Evolutionary conservation across 345 rosid species (phyloP).

Genomic region (Reutealis trisperma): DNA sequence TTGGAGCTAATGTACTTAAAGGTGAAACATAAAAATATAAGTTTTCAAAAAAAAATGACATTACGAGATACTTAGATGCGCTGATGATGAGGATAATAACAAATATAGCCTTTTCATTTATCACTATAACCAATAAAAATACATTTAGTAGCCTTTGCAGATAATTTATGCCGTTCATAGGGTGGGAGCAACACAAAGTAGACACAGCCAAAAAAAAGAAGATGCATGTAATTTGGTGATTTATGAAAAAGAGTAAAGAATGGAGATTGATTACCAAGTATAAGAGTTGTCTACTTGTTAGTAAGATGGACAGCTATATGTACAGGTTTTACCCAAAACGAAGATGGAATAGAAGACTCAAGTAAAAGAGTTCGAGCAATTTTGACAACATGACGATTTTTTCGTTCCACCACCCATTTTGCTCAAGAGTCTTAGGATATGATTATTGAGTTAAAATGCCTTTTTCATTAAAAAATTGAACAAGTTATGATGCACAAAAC

Average conservation of each 20-base stretch:
- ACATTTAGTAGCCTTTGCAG: background rate
- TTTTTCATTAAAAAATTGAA: background rate
- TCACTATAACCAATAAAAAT: slow-evolving; percentile 8
- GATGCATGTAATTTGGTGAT: too few species aligned
- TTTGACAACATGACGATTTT: background rate
- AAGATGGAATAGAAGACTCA: background rate
- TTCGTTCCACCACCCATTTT: background rate
- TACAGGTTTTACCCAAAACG: slow-evolving; percentile 3
- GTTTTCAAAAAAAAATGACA: background rate
- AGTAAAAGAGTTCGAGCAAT: slow-evolving; percentile 4
- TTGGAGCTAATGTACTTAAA: rapidly evolving
- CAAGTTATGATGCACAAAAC: background rate
- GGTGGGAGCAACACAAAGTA: too few species aligned
- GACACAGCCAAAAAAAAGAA: too few species aligned
- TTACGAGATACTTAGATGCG: background rate
- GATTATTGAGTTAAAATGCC: background rate
- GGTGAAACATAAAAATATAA: background rate
- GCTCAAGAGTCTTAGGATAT: background rate
- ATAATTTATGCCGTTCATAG: too few species aligned
- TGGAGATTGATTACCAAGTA: slow-evolving; percentile 7
- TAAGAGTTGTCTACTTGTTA: background rate
- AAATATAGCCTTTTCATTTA: slow-evolving; percentile 2
- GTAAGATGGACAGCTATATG: background rate
- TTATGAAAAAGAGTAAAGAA: too few species aligned
- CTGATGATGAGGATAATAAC: background rate